Evolutionary conservation across 2,329 filamentous ascomycete species (phyloP).

Genomic region (Hirsutella thompsonii): DNA sequence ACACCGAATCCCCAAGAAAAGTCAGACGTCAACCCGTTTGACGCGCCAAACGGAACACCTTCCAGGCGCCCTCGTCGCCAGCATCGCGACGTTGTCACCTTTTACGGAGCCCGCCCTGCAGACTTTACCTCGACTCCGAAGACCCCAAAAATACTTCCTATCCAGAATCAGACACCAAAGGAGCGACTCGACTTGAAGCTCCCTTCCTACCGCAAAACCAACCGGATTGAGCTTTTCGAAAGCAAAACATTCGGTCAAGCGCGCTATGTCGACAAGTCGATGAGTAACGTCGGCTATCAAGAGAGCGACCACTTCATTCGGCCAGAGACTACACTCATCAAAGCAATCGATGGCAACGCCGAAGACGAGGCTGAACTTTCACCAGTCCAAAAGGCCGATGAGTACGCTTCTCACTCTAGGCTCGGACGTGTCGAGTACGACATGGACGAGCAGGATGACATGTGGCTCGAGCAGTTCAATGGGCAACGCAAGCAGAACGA

Average conservation of each 20-base stretch:
- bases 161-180: conserved; percentile 67
- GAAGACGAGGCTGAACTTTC: conserved; percentile 45
- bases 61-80: conserved; percentile 28
- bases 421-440: conserved; percentile 92
- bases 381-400: conserved; percentile 14
- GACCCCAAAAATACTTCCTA: conserved; percentile 55
- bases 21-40: conserved; percentile 17
- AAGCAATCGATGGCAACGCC: conserved; percentile 43
- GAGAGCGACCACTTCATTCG: conserved; percentile 82
- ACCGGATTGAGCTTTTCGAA: conserved; percentile 70
- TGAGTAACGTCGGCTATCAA: conserved; percentile 93
- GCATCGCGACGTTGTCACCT: conserved; percentile 35
- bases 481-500: conserved; percentile 58
- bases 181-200: conserved; percentile 68
- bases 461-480: conserved; percentile 86
- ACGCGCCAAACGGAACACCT: conserved; percentile 18
- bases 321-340: conserved; percentile 59
- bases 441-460: conserved; percentile 98
- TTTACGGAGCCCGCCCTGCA: conserved; percentile 36
- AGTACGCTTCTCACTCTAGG: conserved; percentile 18
- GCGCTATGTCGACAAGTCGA: conserved; percentile 88
- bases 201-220: conserved; percentile 62
- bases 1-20: conserved; percentile 25
- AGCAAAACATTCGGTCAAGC: conserved; percentile 74
- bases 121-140: conserved; percentile 34